Percentiles rank a stretch among this genome's conserved stretches.
Evolutionary conservation across 306 rosid species (phyloP).

Genomic region (Cucurbita ficifolia): DNA sequence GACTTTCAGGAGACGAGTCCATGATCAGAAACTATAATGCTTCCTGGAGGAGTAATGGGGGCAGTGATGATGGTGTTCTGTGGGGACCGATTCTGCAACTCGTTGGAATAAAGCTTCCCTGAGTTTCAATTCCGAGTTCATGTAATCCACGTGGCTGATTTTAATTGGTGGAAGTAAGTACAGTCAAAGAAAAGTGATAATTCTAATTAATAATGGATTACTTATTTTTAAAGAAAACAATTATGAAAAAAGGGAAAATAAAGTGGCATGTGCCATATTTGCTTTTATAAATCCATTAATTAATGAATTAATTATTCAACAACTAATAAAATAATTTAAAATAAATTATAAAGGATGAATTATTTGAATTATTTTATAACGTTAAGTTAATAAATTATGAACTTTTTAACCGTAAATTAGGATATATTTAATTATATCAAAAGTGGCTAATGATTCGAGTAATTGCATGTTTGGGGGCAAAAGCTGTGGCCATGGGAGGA

Average conservation of each 20-base stretch:
- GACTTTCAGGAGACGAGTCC: constrained; percentile 21
- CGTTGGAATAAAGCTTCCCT: constrained; percentile 10
- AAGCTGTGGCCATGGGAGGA: not conserved
- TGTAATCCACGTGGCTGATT: not conserved
- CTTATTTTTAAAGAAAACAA: not conserved
- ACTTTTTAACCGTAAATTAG: not conserved
- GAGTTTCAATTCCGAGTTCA: constrained; percentile 13
- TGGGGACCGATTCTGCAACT: constrained; percentile 39
- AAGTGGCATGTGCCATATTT: not conserved
- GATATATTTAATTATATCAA: not conserved
- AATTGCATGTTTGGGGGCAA: not conserved
- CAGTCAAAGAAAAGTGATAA: not conserved
- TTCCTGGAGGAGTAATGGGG: constrained; percentile 34
- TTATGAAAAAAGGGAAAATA: not conserved
- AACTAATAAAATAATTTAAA: not conserved
- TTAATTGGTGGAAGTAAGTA: not conserved
- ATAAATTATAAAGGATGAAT: too few relatives aligned
- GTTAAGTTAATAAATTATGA: too few relatives aligned
- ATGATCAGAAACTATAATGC: constrained; percentile 22
- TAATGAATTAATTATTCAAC: not conserved
- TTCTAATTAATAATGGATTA: not conserved
- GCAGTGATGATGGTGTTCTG: constrained; percentile 38
- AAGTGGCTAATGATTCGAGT: not conserved
- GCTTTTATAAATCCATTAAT: not conserved
- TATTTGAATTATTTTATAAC: too few relatives aligned